Evolutionary conservation across 2,329 filamentous ascomycete genomes (phyloP), one percentile per base, ranked within the genome.

Genomic region (Pseudonectria buxi): DNA sequence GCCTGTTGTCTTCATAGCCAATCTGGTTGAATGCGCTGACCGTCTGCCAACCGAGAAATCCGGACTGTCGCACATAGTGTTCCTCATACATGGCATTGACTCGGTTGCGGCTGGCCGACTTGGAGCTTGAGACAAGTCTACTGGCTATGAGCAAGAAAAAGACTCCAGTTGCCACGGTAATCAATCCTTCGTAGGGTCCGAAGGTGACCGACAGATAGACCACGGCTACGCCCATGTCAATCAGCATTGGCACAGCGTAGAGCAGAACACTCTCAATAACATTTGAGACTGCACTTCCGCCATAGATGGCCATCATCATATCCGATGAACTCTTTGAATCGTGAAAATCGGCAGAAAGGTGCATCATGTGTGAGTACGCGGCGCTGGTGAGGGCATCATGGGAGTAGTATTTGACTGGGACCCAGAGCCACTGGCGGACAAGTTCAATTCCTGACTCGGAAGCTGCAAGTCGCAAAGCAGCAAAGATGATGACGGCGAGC

Each of bases 101-200:
- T 37, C 74, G 67, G 25, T 66, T 66, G 28, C 70, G 66, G 28
- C 71, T 69, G 32, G 66, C 67, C 3, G 61, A 53, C 38, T 71
- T 71, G 35, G 73, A 70, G 12, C 60, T 61, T 1, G 67, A 57
- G 15, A 78, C 70, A 44, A 78, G 68, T 26, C 62, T 63, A 6
- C 67, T 67, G 10, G 74, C 68, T 22, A 74, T 65, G 32, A 74
- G 68, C 13, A 76, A 62, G 43, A 79, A 77, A 4, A 78, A 59
- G 10, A 72, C 63, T 6, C 71, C 70, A 1, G 74, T 78, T 6
- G 73, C 71, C 26, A 79, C 60, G 4, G 75, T 76, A 43, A 80
- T 79, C 32, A 81, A 69, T 11, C 74, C 73, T 53, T 81, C 76
- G 44, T 80, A 79, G 0, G 74, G 68, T 3, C 74, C 74, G 44